Evolutionary conservation across 192 early-diverging fungal species (phyloP).

Genomic region (Ambispora gerdemannii): DNA sequence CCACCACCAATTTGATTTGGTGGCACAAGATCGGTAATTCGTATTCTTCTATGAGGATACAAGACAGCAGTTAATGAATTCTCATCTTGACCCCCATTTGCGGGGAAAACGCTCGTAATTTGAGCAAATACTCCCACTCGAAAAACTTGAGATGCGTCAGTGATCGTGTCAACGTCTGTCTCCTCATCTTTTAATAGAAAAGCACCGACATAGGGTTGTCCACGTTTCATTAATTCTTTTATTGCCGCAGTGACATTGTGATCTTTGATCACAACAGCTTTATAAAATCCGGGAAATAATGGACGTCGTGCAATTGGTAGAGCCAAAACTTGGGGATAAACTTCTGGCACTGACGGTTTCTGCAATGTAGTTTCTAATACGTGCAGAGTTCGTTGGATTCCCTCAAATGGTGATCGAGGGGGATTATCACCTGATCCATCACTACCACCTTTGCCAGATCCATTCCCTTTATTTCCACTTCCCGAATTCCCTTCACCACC

Average conservation of each 20-base stretch:
- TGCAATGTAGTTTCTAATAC: slow-evolving; percentile 65
- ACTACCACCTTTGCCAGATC: slow-evolving; percentile 34
- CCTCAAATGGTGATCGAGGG: slow-evolving; percentile 37
- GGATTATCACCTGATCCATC: slow-evolving; percentile 36
- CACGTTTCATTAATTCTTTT: slow-evolving; percentile 84
- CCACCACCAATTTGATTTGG: slow-evolving; percentile 25
- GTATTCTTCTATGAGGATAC: slow-evolving; percentile 91
- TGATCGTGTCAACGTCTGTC: slow-evolving; percentile 79
- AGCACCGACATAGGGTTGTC: slow-evolving; percentile 96
- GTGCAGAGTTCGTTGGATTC: slow-evolving; percentile 47
- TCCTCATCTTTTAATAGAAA: slow-evolving; percentile 92
- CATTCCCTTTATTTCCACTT: slow-evolving; percentile 24
- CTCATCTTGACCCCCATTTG: slow-evolving; percentile 66
- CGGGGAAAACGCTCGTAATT: slow-evolving; percentile 91
- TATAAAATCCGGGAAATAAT: slow-evolving; percentile 97
- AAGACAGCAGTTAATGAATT: slow-evolving; percentile 88
- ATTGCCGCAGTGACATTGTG: slow-evolving; percentile 89
- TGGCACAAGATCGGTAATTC: slow-evolving; percentile 67
- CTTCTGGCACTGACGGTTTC: slow-evolving; percentile 81
- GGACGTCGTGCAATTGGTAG: slow-evolving; percentile 90
- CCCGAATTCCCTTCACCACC: slow-evolving; percentile 24
- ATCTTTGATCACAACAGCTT: slow-evolving; percentile 95
- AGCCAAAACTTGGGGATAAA: slow-evolving; percentile 91
- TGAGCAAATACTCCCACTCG: slow-evolving; percentile 94
- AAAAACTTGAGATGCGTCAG: slow-evolving; percentile 74